These are phyloP conservation scores for Clonostachys rosea DNA, from an alignment of 2,329 filamentous ascomycete species.

Conservation along the genomic window DNA sequence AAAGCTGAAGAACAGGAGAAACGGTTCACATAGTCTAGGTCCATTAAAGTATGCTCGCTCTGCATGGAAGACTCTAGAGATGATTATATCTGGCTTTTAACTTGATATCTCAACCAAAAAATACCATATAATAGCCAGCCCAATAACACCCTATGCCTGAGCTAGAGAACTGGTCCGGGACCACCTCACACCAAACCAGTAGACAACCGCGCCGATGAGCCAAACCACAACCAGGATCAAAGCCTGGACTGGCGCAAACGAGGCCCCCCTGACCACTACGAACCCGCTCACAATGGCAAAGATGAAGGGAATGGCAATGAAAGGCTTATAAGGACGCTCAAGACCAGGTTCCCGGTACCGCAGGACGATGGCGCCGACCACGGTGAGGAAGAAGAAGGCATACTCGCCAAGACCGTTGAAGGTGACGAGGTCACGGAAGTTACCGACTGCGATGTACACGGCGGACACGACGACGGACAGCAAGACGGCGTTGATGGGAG, in stretches of 20 bases:
- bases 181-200: constrained; percentile 12
- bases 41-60: too few species aligned
- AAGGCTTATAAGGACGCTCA: constrained; percentile 49
- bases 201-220: constrained; percentile 39
- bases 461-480: constrained; percentile 43
- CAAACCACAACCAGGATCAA: constrained; percentile 46
- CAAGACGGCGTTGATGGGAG: constrained; percentile 48
- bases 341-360: constrained; percentile 51
- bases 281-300: constrained; percentile 57
- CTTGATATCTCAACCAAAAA: too few species aligned
- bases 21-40: too few species aligned
- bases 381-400: constrained; percentile 60
- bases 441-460: constrained; percentile 55
- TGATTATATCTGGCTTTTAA: too few species aligned
- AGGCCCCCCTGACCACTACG: constrained; percentile 52
- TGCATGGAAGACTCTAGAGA: too few species aligned
- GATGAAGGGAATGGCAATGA: constrained; percentile 40
- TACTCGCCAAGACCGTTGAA: constrained; percentile 57
- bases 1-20: too few species aligned
- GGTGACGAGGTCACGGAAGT: constrained; percentile 55
- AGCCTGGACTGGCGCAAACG: constrained; percentile 52
- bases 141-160: too few species aligned
- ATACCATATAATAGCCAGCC: too few species aligned
- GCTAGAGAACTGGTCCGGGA: neutral
- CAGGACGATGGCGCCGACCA: constrained; percentile 52